Evolutionary conservation across 192 early-diverging fungal genomes (phyloP), one percentile per base, ranked within the genome.

Genomic region (Coemansia asiatica): DNA sequence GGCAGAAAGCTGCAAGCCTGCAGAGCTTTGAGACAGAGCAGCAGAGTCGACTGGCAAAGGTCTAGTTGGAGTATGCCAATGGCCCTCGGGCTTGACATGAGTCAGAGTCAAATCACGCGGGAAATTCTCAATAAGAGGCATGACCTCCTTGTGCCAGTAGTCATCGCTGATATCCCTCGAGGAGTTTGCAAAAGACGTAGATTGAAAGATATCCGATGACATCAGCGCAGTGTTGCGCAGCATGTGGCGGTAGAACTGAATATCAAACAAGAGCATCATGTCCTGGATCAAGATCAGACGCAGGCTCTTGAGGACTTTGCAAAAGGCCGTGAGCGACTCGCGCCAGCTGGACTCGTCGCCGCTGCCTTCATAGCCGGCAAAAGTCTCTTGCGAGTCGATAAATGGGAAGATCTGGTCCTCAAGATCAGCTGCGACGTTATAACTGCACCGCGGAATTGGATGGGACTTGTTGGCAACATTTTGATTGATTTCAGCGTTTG

Each of bases 221-320:
- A 71, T 19, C 9, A 76, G 6, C 15, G 64, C 28, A 27, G 33
- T 72, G 9, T 53, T 46, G 22, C 54, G 66, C 9, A 81, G 55
- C 78, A 81, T 81, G 29, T 64, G 72, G 26, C 67, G 66, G 38
- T 75, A 81, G 55, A 81, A 81, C 13, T 63, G 61, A 1, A 63
- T 33, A 12, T 81, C 66, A 38, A 68, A 63, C 56, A 81, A 5
- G 9, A 81, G 53, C 35, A 47, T 55, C 56, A 71, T 65, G 59
- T 81, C 78, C 46, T 81, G 78, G 1, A 81, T 26, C 40, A 81
- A 54, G 1, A 57, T 63, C 21, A 60, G 58, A 2, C 78, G 66
- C 22, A 81, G 70, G 38, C 31, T 5, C 46, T 72, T 81, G 40
- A 81, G 66, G 66, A 72, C 26, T 19, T 66, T 75, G 63, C 72